Base-by-base conservation (phyloP, 1,139 yeast genomes). In the Scheffersomyces segobiensis region DNA sequence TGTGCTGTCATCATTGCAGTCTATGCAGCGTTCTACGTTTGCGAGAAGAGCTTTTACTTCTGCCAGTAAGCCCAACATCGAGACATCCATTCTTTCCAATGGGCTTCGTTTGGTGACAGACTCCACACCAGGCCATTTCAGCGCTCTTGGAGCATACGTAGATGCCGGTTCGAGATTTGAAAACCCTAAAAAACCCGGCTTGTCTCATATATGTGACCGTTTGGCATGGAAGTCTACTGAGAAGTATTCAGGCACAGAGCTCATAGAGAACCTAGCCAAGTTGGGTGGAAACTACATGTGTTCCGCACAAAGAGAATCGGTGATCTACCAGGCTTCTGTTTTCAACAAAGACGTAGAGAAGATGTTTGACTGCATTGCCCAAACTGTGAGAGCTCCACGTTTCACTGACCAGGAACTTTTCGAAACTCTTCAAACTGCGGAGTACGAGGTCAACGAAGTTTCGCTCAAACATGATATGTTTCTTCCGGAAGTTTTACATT, bases 231-330 rank as follows among this genome's bases (percentile, higher is more conserved):
- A 88, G 72, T 86, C 96, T 5, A 92, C 98, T 0, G 74, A 80
- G 53, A 78, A 84, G 57, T 80, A 84, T 59, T 68, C 85, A 2
- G 93, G 93, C 3, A 75, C 82, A 48, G 84, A 89, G 59, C 91
- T 95, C 92, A 82, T 91, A 65, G 89, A 89, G 64, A 83, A 84
- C 48, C 79, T 95, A 63, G 93, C 92, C 57, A 80, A 86, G 55
- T 75, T 95, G 57, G 99, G 99, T 52, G 99, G 99, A 14, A 95
- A 93, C 72, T 93, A 90, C 73, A 93, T 92, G 87, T 91, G 97
- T 69, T 89, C 97, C 0, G 91, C 97, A 1, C 91, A 96, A 39
- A 82, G 99, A 69, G 99, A 95, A 71, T 85, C 96, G 5, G 83
- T 95, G 79, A 86, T 95, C 77, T 95, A 95, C 72, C 98, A 95